Evolutionary conservation across 352 stramenopile genomes (phyloP), one percentile per base, ranked within the genome.

Genomic region (Phytophthora citrophthora): DNA sequence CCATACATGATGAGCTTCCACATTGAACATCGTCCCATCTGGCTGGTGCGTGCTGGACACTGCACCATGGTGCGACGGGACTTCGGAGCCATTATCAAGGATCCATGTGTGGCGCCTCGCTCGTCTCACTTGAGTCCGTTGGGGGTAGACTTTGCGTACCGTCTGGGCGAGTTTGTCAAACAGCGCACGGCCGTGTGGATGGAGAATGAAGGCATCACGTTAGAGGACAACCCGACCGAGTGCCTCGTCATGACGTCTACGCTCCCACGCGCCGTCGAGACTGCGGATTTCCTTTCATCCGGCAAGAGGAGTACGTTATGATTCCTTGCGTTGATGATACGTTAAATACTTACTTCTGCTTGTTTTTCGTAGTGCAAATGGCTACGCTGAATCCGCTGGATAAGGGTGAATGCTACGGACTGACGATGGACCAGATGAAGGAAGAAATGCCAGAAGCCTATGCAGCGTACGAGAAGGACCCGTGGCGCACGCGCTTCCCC

Each of bases 1-100:
- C 91, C 89, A 13, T 97, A 97, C 68, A 93, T 97, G 84, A 95
- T 93, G 86, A 98, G 96, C 73, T 96, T 98, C 55, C 94, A 98
- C 81, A 97, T 98, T 62, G 80, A 91, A 49, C 93, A 96, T 38
- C 88, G 94, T 0, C 89, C 88, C 16, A 98, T 98, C 38, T 98
- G 91, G 90, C 82, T 98, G 20, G 91, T 95, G 49, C 88, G 90
- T n/a, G 91, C 92, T 13, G 92, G 89, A 18, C 91, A 97, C 50
- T 94, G 86, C 67, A 91, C 70, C 0, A 81, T 91, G 67, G 86
- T 93, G 53, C 69, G 70, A 8, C 48, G 61, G 12, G 82, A 94
- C 52, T 93, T 94, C 39, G 57, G 72, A 3, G 70, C 79, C 13
- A 91, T 94, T 50, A 84, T 76, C 23, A 79, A 84, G 29, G 82